Base-by-base conservation (phyloP, 2,329 filamentous ascomycete genomes). In the Trichophyton schoenleinii region DNA sequence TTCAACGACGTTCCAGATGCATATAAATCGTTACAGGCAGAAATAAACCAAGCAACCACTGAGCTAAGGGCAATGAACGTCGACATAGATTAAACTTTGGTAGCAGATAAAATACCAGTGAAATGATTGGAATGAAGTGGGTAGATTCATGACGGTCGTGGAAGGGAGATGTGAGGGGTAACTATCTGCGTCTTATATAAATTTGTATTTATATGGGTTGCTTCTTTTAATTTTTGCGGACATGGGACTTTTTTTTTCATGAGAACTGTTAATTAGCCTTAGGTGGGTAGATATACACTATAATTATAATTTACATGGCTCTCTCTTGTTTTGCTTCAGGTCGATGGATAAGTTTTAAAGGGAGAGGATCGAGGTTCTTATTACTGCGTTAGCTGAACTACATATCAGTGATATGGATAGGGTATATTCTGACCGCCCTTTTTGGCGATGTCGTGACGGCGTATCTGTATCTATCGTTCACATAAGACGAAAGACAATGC, bases 1-100 rank as follows among this genome's bases (percentile, higher is more conserved):
- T 99, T 99, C 82, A 94, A 96, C 80, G 91, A 97, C 75, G 90
- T 95, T 57, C 91, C 92, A 60, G 83, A 89, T 64, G 94, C 94
- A 59, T 88, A 97, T 76, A 84, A 86, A 72, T 91, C 96, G 77
- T 79, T 99, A 68, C 90, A 94, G 81, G 80, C 78, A 68, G 88
- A 97, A 87, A 95, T 79, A 86, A 72, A 72, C 72, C 72, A 67
- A 61, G 74, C 76, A 62, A 75, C 74, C 67, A 68, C 72, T 58
- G 73, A 77, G 60, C 66, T 78, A 68, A 73, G 75, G 63, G 66
- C 68, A 63, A 70, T 67, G 60, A 76, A 75, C 60, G 70, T 78
- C 52, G 75, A 76, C 60, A 74, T 77, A 57, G 73, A 77, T 63
- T 78, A 70, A 70, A 64, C 13, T 38, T 31, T 36, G 18, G 28